Conservation (phyloP, 805 yeast species). For the Metschnikowia gruessii region DNA sequence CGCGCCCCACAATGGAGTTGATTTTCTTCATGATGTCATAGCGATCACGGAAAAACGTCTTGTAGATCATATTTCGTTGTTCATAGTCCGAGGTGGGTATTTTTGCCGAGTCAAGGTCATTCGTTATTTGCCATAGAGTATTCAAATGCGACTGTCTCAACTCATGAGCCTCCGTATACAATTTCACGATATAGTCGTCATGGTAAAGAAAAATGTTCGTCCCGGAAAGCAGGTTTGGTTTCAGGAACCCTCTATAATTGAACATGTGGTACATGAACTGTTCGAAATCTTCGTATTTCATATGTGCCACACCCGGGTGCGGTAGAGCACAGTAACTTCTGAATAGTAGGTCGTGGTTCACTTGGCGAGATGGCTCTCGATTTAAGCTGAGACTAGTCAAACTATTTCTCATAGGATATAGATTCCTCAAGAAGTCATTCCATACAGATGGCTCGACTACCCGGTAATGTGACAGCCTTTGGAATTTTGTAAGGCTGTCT, state of each 20-base stretch:
- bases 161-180: slow-evolving; percentile 20
- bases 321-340: slow-evolving; percentile 28
- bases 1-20: not conserved
- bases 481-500: slow-evolving; percentile 10
- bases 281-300: slow-evolving; percentile 28
- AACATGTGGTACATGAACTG: slow-evolving; percentile 27
- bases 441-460: slow-evolving; percentile 7
- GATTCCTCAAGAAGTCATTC: slow-evolving; percentile 7
- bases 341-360: slow-evolving; percentile 28
- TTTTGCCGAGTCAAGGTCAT: slow-evolving; percentile 26
- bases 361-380: slow-evolving; percentile 6
- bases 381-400: slow-evolving; percentile 8
- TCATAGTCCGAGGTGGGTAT: slow-evolving; percentile 32
- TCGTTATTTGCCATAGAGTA: slow-evolving; percentile 24
- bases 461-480: slow-evolving; percentile 9
- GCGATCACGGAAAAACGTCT: slow-evolving; percentile 33
- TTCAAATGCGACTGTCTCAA: slow-evolving; percentile 22
- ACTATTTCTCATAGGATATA: slow-evolving; percentile 14
- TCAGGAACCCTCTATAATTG: slow-evolving; percentile 24
- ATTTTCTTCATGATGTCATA: slow-evolving; percentile 21
- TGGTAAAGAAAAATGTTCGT: slow-evolving; percentile 8
- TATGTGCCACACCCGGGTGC: slow-evolving; percentile 24
- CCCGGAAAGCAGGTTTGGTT: slow-evolving; percentile 24
- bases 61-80: slow-evolving; percentile 28
- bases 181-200: slow-evolving; percentile 6